phyloP scores from a whole-genome alignment of 192 early-diverging fungal species.

The Funneliformis geosporum region DNA sequence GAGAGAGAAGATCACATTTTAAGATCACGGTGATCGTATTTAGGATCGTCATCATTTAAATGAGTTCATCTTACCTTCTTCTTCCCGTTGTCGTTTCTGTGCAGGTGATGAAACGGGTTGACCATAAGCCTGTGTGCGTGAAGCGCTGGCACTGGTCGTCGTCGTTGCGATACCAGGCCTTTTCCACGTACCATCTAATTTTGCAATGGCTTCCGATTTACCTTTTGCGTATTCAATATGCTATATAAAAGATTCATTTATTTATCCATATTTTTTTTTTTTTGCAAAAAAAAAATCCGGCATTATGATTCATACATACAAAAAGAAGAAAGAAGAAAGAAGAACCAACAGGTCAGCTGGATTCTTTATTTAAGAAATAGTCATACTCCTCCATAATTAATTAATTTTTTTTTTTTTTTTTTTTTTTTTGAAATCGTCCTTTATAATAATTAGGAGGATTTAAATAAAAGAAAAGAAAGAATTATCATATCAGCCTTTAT shows the following conservation, averaged over 20 bases:
- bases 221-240: slow-evolving; percentile 74
- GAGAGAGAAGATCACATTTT: not conserved
- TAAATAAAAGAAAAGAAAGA: slow-evolving; percentile 26
- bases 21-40: not conserved
- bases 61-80: slow-evolving; percentile 6
- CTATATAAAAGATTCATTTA: slow-evolving; percentile 37
- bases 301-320: not conserved
- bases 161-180: not conserved
- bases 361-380: not conserved
- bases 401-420: not conserved
- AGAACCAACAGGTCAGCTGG: not conserved
- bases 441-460: too few species aligned
- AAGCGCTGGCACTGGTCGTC: not conserved
- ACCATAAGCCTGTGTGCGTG: not conserved
- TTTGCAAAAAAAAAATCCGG: not conserved
- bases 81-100: slow-evolving; percentile 23
- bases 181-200: slow-evolving; percentile 62
- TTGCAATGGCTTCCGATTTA: slow-evolving; percentile 73
- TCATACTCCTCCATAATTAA: not conserved
- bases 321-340: not conserved
- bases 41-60: not conserved
- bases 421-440: not conserved
- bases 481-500: slow-evolving; percentile 8
- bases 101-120: not conserved
- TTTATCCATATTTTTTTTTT: not conserved